Base-by-base conservation (phyloP, 805 yeast genomes). In the Cyberlindnera maritima region DNA sequence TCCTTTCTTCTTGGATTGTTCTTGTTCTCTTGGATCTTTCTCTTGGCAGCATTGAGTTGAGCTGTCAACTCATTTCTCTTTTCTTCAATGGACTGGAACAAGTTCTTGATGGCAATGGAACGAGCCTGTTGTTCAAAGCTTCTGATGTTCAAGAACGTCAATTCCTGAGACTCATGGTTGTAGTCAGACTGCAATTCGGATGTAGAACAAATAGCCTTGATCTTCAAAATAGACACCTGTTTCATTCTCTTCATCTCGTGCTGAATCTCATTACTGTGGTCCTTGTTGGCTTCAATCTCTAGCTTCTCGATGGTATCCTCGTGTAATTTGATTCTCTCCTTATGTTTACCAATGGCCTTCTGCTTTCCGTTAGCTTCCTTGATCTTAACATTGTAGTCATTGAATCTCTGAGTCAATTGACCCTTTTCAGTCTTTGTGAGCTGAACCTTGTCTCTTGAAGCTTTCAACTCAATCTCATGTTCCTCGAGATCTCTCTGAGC, bases 61-160 rank as follows among this genome's bases (percentile, higher is more conserved):
- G 42, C 44, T 41, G 50, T 60, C 20, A 61, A 57, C 32, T 52
- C 58, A 15, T 55, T 56, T 39, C 65, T 69, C 34, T 60, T 56
- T 1, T 58, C 60, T 33, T 60, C 53, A 36, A 72, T 64, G 26
- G 58, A 54, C 13, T 52, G 55, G 10, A 65, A 57, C 17, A 72
- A 55, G 1, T 55, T 60, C 35, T 60, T 57, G 31, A 69, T 51
- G 2, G 73, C 59, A 3, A 48, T 39, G n/a, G 56, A 61, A 41
- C 67, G 68, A 50, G 77, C 75, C 33, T 63, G 57, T 11, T 66
- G 66, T 48, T 78, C 79, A 38, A 76, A 62, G 23, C 48, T 48
- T 21, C 55, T 48, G 13, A 70, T 54, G 21, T 65, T 60, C 28
- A 58, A 31, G 2, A 60, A 43, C 0, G 68, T 43, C 1, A 68